Evolutionary conservation across 148 eudicot genomes (phyloP), one percentile per base, ranked within the genome.

Genomic region (Cornus kousa): DNA sequence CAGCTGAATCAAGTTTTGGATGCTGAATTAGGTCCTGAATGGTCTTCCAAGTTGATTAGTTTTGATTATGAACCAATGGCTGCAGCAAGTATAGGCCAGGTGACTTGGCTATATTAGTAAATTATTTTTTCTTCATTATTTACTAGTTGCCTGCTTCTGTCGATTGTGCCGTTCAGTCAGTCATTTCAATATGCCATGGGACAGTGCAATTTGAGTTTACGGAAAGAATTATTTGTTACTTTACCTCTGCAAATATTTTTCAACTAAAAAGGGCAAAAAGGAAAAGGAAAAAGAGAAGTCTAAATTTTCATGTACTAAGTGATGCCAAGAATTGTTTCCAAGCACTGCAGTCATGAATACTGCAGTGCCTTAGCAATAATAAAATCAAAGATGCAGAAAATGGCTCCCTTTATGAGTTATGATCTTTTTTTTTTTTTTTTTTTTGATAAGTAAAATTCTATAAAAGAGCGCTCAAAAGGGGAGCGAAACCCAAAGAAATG

Each of bases 11-110:
- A 94, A 86, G 99, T 96, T 77, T 84, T 96, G 89, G 84, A 86
- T 82, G 85, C 92, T 83, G 99, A 96, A 80, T 83, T 96, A 80
- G 99, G 98, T 57, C 81, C 91, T 64, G 72, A 90, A 68, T 96
- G 99, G 98, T 88, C 94, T 17, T 87, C 98, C 46, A 96, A 89
- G 87, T 79, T 96, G 89, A 88, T 79, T 67, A 85, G 89, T 74
- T 96, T 96, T 73, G 85, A 96, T 84, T 94, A 96, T 91, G 92
- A 94, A 74, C 98, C 99, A 64, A 81, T 94, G 80, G 99, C 99
- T 69, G 90, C 99, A 43, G 98, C 99, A 78, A 96, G 99, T 84
- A 94, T 94, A 50, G 95, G 98, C 73, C 95, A 93, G 97, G 98
- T 89, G 77, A 82, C 59, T 13, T 23, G 67, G 22, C 48, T 48